A percentile compares a stretch with the other conserved stretches of the same genome.
Conservation (phyloP, 805 yeast species). For the Barnettozyma salicaria region DNA sequence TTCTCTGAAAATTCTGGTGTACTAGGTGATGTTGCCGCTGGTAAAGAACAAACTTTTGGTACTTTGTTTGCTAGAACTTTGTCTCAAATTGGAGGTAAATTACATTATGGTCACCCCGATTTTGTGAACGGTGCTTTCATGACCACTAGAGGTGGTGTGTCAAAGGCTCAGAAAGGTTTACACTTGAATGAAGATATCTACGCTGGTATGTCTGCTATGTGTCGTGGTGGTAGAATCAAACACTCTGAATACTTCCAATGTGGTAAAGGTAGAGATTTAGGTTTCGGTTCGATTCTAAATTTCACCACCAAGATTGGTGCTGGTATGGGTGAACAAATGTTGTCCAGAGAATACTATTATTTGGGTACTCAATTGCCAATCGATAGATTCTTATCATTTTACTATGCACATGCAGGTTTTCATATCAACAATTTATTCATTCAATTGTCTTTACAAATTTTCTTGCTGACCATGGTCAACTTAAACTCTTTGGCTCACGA, state of each 20-base stretch:
- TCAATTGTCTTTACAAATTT: conserved; percentile 67
- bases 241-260: conserved; percentile 86
- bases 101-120: conserved; percentile 89
- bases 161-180: conserved; percentile 81
- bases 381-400: conserved; percentile 76
- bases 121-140: conserved; percentile 67
- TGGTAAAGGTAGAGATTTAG: conserved; percentile 88
- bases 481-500: conserved; percentile 70
- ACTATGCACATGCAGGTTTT: conserved; percentile 84
- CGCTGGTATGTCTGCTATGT: conserved; percentile 79
- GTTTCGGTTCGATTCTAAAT: conserved; percentile 79
- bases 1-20: conserved; percentile 84
- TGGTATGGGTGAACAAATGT: conserved; percentile 89
- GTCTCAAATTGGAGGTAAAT: conserved; percentile 79
- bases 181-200: conserved; percentile 85
- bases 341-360: conserved; percentile 78
- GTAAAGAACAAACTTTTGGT: conserved; percentile 87
- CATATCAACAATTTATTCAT: conserved; percentile 77
- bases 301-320: conserved; percentile 88
- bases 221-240: conserved; percentile 83
- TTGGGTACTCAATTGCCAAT: conserved; percentile 75
- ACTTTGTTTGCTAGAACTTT: conserved; percentile 78
- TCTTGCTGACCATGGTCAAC: conserved; percentile 64
- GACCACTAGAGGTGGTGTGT: conserved; percentile 85
- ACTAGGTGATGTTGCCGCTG: conserved; percentile 85